Conservation (phyloP, 225 moss, liverwort and hornwort species). For the Pseudoscleropodium purum region DNA sequence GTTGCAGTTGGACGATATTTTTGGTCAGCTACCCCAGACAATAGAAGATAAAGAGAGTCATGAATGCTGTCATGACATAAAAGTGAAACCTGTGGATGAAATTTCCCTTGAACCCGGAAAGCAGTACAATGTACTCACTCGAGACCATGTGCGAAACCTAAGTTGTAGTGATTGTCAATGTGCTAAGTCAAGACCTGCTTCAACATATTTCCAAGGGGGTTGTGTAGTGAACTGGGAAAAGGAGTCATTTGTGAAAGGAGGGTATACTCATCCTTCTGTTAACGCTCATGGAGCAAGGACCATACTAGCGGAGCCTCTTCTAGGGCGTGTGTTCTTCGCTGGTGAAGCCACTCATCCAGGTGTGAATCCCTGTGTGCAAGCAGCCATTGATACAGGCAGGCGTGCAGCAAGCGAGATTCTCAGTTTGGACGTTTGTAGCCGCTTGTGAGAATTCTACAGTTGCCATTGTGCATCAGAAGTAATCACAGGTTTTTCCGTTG, state of each 20-base stretch:
- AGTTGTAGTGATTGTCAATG: background rate
- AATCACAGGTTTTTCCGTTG: background rate
- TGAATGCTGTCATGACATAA: background rate
- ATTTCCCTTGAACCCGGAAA: background rate
- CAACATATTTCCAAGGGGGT: slow-evolving; percentile 61
- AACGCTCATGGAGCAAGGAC: slow-evolving; percentile 66
- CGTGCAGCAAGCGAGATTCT: slow-evolving; percentile 66
- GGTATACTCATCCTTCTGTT: slow-evolving; percentile 71
- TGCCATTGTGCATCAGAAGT: background rate
- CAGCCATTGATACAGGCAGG: slow-evolving; percentile 75
- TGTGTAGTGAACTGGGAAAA: slow-evolving; percentile 67
- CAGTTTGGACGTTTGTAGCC: slow-evolving; percentile 3
- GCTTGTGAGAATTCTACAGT: slow-evolving; percentile 9
- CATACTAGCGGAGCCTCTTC: slow-evolving; percentile 42
- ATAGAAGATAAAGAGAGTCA: background rate
- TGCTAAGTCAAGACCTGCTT: slow-evolving; percentile 38
- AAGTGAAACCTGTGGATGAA: background rate
- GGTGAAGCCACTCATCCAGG: slow-evolving; percentile 95
- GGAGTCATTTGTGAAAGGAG: slow-evolving; percentile 56
- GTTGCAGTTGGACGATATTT: slow-evolving; percentile 74
- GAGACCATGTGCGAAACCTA: slow-evolving; percentile 6
- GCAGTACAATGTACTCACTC: slow-evolving; percentile 28
- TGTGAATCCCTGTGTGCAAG: slow-evolving; percentile 89
- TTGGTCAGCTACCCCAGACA: slow-evolving; percentile 18
- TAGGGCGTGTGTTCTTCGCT: slow-evolving; percentile 67